A percentile compares a stretch with the other conserved stretches of the same genome.
phyloP scores from a whole-genome alignment of 2,329 filamentous ascomycete genomes.

The Stachybotrys chartarum region DNA sequence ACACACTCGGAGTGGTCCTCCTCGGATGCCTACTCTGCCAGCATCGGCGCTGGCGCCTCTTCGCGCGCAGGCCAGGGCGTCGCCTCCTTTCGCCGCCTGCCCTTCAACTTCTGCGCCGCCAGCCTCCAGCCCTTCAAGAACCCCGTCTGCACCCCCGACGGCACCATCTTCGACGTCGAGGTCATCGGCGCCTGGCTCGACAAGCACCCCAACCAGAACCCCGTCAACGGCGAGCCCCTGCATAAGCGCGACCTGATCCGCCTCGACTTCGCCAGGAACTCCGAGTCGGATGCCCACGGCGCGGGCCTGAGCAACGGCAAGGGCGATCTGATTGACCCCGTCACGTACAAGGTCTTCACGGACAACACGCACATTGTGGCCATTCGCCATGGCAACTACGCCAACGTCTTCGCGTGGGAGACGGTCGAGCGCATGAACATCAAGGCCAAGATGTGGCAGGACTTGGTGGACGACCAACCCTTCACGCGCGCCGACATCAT shows the following conservation, averaged over 20 bases:
- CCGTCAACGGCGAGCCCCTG: constrained; percentile 73
- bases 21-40: constrained; percentile 79
- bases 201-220: constrained; percentile 81
- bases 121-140: constrained; percentile 93
- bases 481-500: constrained; percentile 91
- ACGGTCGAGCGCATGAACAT: constrained; percentile 93
- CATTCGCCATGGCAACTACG: constrained; percentile 68
- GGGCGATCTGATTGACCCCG: constrained; percentile 87
- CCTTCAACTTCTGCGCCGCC: constrained; percentile 97
- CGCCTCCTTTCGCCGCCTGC: constrained; percentile 75
- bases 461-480: constrained; percentile 78
- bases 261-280: constrained; percentile 86
- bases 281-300: constrained; percentile 51
- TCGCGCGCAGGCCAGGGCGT: constrained; percentile 36
- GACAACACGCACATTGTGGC: constrained; percentile 97
- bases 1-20: constrained; percentile 98
- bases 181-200: constrained; percentile 92
- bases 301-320: constrained; percentile 43
- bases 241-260: constrained; percentile 80
- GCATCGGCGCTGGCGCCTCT: constrained; percentile 58
- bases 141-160: constrained; percentile 81
- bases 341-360: constrained; percentile 95
- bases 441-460: constrained; percentile 92
- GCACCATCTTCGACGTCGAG: constrained; percentile 91
- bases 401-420: constrained; percentile 95